Conservation (phyloP, 352 stramenopile genomes). For the Phytophthora meadii region DNA sequence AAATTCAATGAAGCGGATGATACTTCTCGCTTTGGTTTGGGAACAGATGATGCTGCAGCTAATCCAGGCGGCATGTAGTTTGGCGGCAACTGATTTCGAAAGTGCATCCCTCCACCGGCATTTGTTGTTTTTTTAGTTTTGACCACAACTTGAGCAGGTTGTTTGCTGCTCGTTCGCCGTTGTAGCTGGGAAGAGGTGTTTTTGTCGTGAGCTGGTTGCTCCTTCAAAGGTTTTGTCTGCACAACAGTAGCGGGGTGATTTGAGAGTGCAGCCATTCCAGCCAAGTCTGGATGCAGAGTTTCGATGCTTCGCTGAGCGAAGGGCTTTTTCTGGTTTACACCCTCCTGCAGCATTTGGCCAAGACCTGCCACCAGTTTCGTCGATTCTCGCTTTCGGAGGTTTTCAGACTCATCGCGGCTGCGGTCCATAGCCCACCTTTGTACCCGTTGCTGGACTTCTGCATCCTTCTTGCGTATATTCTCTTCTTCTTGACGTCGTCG, state of each 20-base stretch:
- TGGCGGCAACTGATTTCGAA: constrained; percentile 69
- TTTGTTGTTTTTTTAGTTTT: constrained; percentile 39
- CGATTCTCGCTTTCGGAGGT: constrained; percentile 67
- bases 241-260: constrained; percentile 17
- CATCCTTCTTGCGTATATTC: constrained; percentile 45
- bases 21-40: constrained; percentile 18
- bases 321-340: constrained; percentile 28
- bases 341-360: constrained; percentile 34
- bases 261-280: constrained; percentile 7
- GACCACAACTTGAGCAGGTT: constrained; percentile 29
- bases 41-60: constrained; percentile 10
- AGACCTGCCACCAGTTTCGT: constrained; percentile 64
- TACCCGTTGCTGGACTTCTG: constrained; percentile 57
- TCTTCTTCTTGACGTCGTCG: constrained; percentile 58
- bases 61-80: constrained; percentile 58
- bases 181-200: background rate
- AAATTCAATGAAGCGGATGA: background rate
- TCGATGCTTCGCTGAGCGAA: constrained; percentile 21
- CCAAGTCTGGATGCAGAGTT: constrained; percentile 24
- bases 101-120: constrained; percentile 61
- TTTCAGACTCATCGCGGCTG: constrained; percentile 76
- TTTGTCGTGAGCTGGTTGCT: constrained; percentile 5
- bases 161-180: constrained; percentile 4
- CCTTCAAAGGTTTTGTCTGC: constrained; percentile 2
- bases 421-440: constrained; percentile 65